These are phyloP conservation scores for Taxillus chinensis DNA, from an alignment of 164 flowering plant species.

Conservation along the genomic window DNA sequence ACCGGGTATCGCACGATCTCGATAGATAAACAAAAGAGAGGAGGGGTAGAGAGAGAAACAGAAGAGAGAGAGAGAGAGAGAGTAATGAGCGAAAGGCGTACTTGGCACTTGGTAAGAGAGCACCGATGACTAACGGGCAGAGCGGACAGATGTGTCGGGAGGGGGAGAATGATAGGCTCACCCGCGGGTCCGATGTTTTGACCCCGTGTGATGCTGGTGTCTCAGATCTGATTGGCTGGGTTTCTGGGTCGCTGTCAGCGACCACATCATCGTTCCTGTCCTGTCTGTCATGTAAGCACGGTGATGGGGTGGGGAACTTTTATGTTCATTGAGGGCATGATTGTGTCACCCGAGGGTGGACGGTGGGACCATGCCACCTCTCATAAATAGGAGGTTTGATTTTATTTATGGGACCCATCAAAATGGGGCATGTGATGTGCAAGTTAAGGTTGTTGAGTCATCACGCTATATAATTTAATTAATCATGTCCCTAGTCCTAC, in stretches of 20 bases:
- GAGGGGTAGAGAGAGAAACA: slow-evolving; percentile 5
- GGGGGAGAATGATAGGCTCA: slow-evolving; percentile 4
- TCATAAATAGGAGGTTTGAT: not conserved
- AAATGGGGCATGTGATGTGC: slow-evolving; percentile 7
- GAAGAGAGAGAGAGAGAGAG: slow-evolving; percentile 8
- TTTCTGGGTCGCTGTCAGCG: not conserved
- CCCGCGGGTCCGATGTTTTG: slow-evolving; percentile 4
- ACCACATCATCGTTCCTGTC: not conserved
- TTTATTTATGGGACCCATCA: not conserved
- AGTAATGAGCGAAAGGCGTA: slow-evolving; percentile 17
- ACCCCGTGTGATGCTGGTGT: not conserved
- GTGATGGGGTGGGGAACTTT: not conserved
- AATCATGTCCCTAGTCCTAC: too few species aligned
- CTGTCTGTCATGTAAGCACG: not conserved
- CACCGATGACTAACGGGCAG: slow-evolving; percentile 23
- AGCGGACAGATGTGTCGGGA: slow-evolving; percentile 27
- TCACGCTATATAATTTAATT: too few species aligned
- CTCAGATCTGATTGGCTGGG: not conserved
- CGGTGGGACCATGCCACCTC: not conserved
- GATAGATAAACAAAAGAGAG: slow-evolving; percentile 11
- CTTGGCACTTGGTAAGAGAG: slow-evolving; percentile 21
- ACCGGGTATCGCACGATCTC: slow-evolving; percentile 21
- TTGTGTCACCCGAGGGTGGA: slow-evolving; percentile 1
- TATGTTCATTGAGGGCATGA: not conserved
- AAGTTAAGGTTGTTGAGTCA: slow-evolving; percentile 17